Evolutionary conservation across 495 filamentous ascomycete genomes (phyloP).

Genomic region (Daldinia bambusicola): DNA sequence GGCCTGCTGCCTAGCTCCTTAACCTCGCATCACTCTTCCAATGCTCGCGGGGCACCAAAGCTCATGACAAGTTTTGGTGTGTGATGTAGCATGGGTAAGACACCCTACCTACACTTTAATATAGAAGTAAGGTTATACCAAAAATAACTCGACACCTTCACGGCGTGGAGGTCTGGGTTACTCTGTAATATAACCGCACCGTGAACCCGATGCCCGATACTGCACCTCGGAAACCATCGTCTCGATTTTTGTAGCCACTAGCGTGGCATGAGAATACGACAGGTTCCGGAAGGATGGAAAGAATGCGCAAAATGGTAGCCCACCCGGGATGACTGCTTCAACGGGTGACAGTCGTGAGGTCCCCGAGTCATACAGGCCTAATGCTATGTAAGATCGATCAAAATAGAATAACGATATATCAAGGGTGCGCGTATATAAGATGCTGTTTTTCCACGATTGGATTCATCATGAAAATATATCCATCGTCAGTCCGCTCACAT

Average conservation of each 20-base stretch:
- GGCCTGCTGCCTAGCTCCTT: neutral
- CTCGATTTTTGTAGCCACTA: constrained; percentile 21
- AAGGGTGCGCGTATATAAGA: constrained; percentile 33
- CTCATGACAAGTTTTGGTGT: constrained; percentile 9
- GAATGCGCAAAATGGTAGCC: constrained; percentile 22
- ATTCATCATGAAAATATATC: constrained; percentile 19
- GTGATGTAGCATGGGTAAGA: constrained; percentile 22
- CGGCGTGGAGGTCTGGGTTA: constrained; percentile 10
- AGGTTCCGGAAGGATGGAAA: constrained; percentile 31
- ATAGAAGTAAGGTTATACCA: constrained; percentile 37
- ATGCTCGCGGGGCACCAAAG: neutral
- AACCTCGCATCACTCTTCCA: neutral
- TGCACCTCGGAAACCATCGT: constrained; percentile 33
- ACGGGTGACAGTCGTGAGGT: constrained; percentile 43
- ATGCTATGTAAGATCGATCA: constrained; percentile 30
- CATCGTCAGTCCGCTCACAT: constrained; percentile 20
- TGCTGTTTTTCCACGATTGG: constrained; percentile 10
- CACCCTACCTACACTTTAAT: constrained; percentile 31
- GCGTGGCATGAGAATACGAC: constrained; percentile 22
- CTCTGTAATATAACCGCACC: constrained; percentile 41
- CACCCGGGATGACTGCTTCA: constrained; percentile 28
- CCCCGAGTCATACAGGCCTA: constrained; percentile 27
- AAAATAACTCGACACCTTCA: constrained; percentile 31
- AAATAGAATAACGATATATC: constrained; percentile 18
- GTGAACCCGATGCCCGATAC: constrained; percentile 31